A percentile compares a stretch with the other conserved stretches of the same genome.
Evolutionary conservation across 2,329 filamentous ascomycete genomes (phyloP).

Genomic region (Hymenoscyphus infarciens): DNA sequence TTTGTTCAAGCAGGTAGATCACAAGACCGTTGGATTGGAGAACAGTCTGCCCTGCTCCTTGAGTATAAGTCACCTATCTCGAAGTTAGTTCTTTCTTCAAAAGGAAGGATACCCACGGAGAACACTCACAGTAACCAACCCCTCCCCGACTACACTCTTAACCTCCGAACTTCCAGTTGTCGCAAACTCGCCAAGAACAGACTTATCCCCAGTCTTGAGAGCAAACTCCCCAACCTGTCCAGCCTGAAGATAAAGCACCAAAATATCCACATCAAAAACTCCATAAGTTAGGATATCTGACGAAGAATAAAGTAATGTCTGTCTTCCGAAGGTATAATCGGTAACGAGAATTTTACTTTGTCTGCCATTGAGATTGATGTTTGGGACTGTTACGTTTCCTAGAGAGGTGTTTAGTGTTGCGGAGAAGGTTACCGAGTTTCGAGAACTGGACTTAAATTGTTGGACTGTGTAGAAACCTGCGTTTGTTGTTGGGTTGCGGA

Average conservation of each 20-base stretch:
- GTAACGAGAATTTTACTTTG: conserved; percentile 54
- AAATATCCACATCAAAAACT: conserved; percentile 43
- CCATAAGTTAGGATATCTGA: conserved; percentile 48
- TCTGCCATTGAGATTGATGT: conserved; percentile 47
- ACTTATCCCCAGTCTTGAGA: conserved; percentile 36
- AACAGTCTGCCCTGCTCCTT: conserved; percentile 44
- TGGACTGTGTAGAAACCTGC: conserved; percentile 50
- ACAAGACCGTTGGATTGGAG: conserved; percentile 48
- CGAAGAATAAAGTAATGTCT: conserved; percentile 48
- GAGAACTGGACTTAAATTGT: conserved; percentile 45
- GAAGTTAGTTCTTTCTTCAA: neutral
- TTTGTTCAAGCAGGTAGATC: conserved; percentile 50
- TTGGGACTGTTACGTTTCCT: conserved; percentile 42
- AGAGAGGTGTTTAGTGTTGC: conserved; percentile 46
- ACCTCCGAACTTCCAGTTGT: neutral
- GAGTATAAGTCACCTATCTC: conserved; percentile 43
- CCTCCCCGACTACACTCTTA: neutral
- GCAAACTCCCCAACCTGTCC: conserved; percentile 50
- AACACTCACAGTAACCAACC: neutral
- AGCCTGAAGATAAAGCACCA: conserved; percentile 47
- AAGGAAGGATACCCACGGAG: neutral
- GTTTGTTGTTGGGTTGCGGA: conserved; percentile 48
- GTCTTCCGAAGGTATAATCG: conserved; percentile 47
- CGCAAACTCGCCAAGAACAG: neutral
- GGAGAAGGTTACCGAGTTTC: conserved; percentile 43